Conservation (phyloP, 2,329 filamentous ascomycete species). For the Oidium heveae region DNA sequence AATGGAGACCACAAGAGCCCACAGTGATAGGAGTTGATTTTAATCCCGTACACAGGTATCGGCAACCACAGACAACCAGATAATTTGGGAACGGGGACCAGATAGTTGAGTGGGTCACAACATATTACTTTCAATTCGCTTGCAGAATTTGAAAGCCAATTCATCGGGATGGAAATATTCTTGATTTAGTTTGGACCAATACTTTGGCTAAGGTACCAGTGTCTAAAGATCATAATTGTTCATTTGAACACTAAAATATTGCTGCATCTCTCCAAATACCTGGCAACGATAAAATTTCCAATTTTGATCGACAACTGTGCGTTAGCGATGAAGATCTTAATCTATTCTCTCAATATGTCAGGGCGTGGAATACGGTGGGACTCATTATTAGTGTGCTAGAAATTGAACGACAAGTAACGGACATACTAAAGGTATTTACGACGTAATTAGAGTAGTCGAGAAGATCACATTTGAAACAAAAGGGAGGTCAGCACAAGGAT, state of each 20-base stretch:
- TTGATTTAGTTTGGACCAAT: not conserved
- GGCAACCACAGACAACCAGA: not conserved
- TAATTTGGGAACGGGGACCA: not conserved
- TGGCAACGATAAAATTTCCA: not conserved
- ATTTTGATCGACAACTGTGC: not conserved
- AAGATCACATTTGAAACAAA: no score
- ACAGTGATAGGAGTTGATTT: not conserved
- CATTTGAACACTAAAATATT: not conserved
- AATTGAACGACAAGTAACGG: no score
- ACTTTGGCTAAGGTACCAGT: not conserved
- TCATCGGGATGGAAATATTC: not conserved
- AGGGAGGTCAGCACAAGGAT: not conserved
- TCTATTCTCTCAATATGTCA: not conserved
- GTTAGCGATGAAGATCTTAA: not conserved
- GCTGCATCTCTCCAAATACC: not conserved
- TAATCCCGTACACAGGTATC: not conserved
- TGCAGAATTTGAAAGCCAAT: not conserved
- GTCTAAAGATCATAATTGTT: not conserved
- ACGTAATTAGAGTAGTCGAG: no score
- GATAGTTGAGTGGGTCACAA: no score
- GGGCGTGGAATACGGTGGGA: not conserved
- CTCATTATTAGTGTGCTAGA: no score
- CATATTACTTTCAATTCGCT: not conserved
- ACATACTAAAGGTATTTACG: no score
- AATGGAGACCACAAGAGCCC: not conserved